A percentile compares a stretch with the other conserved stretches of the same genome.
Conservation (phyloP, 108 stramenopile genomes). For the Nitzschia inconspicua region DNA sequence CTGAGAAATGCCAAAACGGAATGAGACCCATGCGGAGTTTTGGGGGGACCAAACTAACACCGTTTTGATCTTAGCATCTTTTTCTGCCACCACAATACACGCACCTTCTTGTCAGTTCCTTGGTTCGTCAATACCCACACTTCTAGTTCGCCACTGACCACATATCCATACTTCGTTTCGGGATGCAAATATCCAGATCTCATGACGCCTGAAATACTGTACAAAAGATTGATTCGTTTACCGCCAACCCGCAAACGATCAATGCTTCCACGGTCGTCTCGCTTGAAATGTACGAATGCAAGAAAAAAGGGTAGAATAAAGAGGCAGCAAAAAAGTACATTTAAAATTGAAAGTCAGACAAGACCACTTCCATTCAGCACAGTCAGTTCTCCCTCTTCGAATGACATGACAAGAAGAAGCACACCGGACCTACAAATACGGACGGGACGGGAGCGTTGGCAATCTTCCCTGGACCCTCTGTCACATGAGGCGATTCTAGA, state of each 20-base stretch:
- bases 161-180: conserved; percentile 35
- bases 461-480: conserved; percentile 39
- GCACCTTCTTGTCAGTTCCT: conserved; percentile 32
- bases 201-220: conserved; percentile 39
- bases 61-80: neutral
- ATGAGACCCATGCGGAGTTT: neutral
- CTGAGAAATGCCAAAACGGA: neutral
- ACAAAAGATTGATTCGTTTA: conserved; percentile 49
- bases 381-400: neutral
- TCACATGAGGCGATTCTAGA: conserved; percentile 40
- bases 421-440: conserved; percentile 19
- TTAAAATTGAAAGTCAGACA: no score
- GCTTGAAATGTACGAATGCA: conserved; percentile 9
- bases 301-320: neutral
- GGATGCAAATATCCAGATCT: conserved; percentile 50
- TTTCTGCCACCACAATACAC: no score
- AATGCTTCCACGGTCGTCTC: conserved; percentile 55
- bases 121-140: conserved; percentile 43
- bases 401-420: no score
- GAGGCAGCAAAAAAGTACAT: neutral
- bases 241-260: conserved; percentile 39
- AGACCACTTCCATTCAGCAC: neutral
- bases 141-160: conserved; percentile 51
- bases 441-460: conserved; percentile 37
- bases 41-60: neutral